Evolutionary conservation across 2,329 filamentous ascomycete species (phyloP), one percentile per base, ranked within the genome.

Genomic region (Teratosphaeria nubilosa): DNA sequence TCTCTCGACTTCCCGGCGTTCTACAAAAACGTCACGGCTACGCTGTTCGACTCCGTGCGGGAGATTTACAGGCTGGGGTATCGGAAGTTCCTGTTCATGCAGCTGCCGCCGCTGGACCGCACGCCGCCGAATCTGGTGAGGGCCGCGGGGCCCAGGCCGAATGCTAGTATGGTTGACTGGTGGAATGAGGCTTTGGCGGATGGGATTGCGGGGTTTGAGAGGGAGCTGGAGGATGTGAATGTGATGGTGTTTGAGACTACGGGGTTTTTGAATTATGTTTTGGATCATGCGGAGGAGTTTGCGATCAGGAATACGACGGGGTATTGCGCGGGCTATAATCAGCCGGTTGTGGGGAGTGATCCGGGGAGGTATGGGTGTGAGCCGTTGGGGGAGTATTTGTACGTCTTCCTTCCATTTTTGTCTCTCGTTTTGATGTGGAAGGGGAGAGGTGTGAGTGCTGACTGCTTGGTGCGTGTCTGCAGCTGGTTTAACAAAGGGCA

Each of bases 181-280:
- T 82, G 76, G 67, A 78, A 80, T 61, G 55, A 56, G 0, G 72
- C 75, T 0, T 67, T 80, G 4, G 59, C 63, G 0, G 56, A 60
- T 1, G 70, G 77, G 25, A 72, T 72, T 2, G 56, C 56, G 7
- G 60, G 50, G 0, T 80, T 80, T 56, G 62, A 51, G 0, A 24
- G 58, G 10, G 63, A 77, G 34, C 2, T 11, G 14, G 48, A 58
- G 0, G 71, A 73, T 22, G 69, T 72, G 0, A 73, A 70, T 16
- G 70, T 75, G 1, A 64, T 76, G 62, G 67, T 77, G 3, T 80
- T 77, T 58, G 75, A 80, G 63, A 75, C 75, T 0, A 76, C 79
- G 57, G 60, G 60, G 0, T 72, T 73, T 11, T 63, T 80, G 41
- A 76, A 73, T 25, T 61, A 63, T 6, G 72, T 80, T 1, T 62